phyloP scores from a whole-genome alignment of 2,329 filamentous ascomycete genomes.

The Fusarium neocosmosporiellum region DNA sequence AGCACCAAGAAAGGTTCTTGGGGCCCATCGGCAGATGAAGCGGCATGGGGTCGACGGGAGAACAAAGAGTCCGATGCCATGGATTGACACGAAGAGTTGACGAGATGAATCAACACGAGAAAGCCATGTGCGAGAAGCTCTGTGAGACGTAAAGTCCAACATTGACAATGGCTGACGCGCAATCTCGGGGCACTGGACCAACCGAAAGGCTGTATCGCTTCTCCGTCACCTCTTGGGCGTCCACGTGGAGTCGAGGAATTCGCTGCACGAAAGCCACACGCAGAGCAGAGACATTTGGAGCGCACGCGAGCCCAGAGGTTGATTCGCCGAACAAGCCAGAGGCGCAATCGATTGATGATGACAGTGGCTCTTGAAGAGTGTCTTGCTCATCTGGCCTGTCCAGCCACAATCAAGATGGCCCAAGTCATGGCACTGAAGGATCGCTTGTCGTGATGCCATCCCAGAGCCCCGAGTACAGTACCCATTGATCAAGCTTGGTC shows the following conservation, averaged over 20 bases:
- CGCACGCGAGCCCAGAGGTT: slow-evolving; percentile 1
- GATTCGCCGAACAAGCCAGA: not conserved
- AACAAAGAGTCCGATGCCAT: slow-evolving; percentile 13
- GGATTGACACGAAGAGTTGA: slow-evolving; percentile 4
- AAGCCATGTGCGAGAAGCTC: slow-evolving; percentile 22
- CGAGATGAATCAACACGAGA: slow-evolving; percentile 15
- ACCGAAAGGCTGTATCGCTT: slow-evolving; percentile 20
- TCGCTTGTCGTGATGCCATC: slow-evolving; percentile 4
- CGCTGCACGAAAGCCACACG: slow-evolving; percentile 25
- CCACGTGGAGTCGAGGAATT: slow-evolving; percentile 45
- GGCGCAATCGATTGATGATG: slow-evolving; percentile 2
- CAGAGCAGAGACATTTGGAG: slow-evolving; percentile 9
- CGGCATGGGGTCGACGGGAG: not conserved
- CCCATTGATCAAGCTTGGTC: not conserved
- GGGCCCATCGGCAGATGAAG: slow-evolving; percentile 28
- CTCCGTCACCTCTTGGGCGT: slow-evolving; percentile 15
- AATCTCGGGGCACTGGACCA: slow-evolving; percentile 36
- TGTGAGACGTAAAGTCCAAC: slow-evolving; percentile 25
- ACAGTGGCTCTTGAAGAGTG: slow-evolving; percentile 1
- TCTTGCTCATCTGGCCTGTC: slow-evolving; percentile 12
- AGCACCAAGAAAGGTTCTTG: slow-evolving; percentile 21
- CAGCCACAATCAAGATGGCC: slow-evolving; percentile 24
- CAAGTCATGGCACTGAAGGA: not conserved
- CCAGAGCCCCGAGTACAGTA: not conserved
- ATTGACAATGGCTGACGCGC: slow-evolving; percentile 28